A percentile compares a stretch with the other conserved stretches of the same genome.
Conservation (phyloP, 192 early-diverging fungal species). For the Funneliformis geosporum region DNA sequence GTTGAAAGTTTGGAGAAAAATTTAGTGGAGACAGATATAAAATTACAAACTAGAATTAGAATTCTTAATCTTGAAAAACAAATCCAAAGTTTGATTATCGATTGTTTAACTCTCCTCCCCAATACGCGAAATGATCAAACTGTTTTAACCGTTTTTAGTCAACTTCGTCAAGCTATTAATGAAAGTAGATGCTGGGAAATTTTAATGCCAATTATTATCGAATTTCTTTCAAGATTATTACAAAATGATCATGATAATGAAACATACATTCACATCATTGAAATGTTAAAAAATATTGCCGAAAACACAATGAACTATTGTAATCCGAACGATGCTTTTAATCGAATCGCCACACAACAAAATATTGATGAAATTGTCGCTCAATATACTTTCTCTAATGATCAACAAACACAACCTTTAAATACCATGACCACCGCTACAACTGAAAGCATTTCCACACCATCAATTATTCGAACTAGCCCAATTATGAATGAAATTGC, state of each 20-base stretch:
- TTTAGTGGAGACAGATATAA: background rate
- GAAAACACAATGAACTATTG: background rate
- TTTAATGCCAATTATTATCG: background rate
- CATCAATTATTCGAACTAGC: too few species aligned
- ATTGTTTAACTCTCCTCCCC: background rate
- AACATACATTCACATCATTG: background rate
- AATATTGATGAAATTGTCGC: background rate
- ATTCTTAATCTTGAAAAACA: slow-evolving; percentile 3
- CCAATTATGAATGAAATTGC: too few species aligned
- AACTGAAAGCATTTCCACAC: too few species aligned
- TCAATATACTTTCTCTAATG: too few species aligned
- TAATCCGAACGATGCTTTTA: background rate
- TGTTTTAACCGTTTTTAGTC: background rate
- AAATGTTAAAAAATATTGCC: background rate
- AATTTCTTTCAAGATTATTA: background rate
- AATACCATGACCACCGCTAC: too few species aligned
- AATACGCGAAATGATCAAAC: background rate
- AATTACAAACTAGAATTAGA: background rate
- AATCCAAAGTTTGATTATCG: background rate
- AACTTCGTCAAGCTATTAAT: background rate
- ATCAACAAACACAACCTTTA: too few species aligned
- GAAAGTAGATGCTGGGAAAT: background rate
- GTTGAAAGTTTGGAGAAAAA: background rate
- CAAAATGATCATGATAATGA: background rate
- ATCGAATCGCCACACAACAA: background rate